Evolutionary conservation across 2,329 filamentous ascomycete species (phyloP).

Genomic region (Drechslerella stenobrocha): DNA sequence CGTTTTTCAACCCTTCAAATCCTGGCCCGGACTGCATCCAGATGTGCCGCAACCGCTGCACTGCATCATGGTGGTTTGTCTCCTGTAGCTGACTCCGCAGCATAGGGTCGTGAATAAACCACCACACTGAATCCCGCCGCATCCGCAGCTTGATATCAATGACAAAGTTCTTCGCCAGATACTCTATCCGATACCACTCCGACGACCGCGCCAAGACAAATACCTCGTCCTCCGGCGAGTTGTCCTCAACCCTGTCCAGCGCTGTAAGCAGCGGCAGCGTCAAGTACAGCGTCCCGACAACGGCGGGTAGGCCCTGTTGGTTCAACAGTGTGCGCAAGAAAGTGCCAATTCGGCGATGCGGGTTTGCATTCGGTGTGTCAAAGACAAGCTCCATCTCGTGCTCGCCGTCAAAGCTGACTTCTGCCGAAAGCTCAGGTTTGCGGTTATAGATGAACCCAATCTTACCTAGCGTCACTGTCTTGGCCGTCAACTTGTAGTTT

Average conservation of each 20-base stretch:
- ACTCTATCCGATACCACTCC: conserved; percentile 65
- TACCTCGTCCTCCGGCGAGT: conserved; percentile 61
- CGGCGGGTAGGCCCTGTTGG: conserved; percentile 60
- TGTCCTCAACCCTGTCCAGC: conserved; percentile 64
- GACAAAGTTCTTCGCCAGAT: conserved; percentile 58
- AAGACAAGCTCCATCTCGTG: conserved; percentile 64
- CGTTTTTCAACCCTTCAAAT: conserved; percentile 53
- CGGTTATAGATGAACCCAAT: conserved; percentile 70
- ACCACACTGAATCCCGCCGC: conserved; percentile 60
- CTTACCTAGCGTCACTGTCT: conserved; percentile 65
- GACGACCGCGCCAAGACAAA: conserved; percentile 62
- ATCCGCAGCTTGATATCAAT: conserved; percentile 62
- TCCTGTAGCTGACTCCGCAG: conserved; percentile 45
- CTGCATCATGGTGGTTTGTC: conserved; percentile 45
- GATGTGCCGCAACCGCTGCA: conserved; percentile 49
- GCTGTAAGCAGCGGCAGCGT: conserved; percentile 69
- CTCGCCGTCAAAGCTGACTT: conserved; percentile 47
- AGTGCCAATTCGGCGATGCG: conserved; percentile 67
- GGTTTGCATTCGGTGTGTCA: conserved; percentile 62
- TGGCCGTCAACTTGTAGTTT: conserved; percentile 62
- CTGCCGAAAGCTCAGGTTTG: conserved; percentile 49
- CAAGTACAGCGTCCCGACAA: conserved; percentile 62
- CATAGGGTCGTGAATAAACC: conserved; percentile 58
- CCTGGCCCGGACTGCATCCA: conserved; percentile 52
- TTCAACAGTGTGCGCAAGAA: conserved; percentile 65